phyloP scores from a whole-genome alignment of 2,329 filamentous ascomycete species.

The Paraconiothyrium brasiliense region DNA sequence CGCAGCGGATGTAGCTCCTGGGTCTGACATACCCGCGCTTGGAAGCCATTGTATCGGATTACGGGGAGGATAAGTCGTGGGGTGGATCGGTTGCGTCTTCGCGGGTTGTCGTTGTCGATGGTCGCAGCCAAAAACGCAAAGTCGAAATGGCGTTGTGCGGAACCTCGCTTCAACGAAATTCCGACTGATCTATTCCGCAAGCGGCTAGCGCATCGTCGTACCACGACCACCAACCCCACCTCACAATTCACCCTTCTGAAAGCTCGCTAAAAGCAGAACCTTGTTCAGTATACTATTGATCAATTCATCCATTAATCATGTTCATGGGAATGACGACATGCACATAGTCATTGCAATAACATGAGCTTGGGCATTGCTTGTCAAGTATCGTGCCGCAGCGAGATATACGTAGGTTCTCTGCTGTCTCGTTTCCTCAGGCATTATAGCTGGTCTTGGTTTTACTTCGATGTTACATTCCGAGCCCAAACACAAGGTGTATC shows the following conservation, averaged over 20 bases:
- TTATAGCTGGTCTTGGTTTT: too few relatives aligned
- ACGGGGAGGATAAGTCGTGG: constrained; percentile 28
- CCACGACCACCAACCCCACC: not conserved
- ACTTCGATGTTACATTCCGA: too few relatives aligned
- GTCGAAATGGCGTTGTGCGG: constrained; percentile 15
- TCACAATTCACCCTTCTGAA: not conserved
- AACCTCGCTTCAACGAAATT: constrained; percentile 14
- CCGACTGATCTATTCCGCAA: not conserved
- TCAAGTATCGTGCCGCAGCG: too few relatives aligned
- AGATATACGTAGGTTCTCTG: too few relatives aligned
- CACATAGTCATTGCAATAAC: too few relatives aligned
- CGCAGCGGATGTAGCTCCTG: not conserved
- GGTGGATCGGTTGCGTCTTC: constrained; percentile 40
- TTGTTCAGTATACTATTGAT: too few relatives aligned
- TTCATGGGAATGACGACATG: too few relatives aligned
- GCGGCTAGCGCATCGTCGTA: not conserved
- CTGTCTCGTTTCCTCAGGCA: too few relatives aligned
- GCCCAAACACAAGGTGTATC: too few relatives aligned
- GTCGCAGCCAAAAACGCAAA: constrained; percentile 12
- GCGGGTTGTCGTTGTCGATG: constrained; percentile 30
- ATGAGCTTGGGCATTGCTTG: too few relatives aligned
- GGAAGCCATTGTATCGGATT: constrained; percentile 50
- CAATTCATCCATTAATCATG: too few relatives aligned
- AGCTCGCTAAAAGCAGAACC: not conserved
- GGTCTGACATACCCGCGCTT: constrained; percentile 49